Base-by-base conservation (phyloP, 139 green algal species). In the Nannochloris sp. region DNA sequence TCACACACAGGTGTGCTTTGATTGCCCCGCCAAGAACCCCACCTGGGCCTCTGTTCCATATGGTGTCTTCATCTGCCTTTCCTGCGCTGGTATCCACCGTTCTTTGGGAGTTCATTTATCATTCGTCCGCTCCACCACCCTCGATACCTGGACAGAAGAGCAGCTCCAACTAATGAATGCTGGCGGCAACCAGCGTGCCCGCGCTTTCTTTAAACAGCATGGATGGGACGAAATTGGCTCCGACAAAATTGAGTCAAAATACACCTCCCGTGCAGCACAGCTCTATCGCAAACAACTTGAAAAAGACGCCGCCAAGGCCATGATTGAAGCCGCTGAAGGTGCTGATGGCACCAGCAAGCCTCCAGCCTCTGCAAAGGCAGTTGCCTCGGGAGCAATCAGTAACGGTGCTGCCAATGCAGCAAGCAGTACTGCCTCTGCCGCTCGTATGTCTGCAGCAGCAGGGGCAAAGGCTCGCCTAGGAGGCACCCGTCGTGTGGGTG, bases 141-240 rank as follows among this genome's bases (percentile, higher is more conserved):
- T 98, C 38, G 92, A 98, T 80, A 83, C 83, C 0, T 99, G 94
- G 94, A 92, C 81, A 0, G 75, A 88, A 19, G 92, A 97, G 2
- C 93, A 99, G 77, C 79, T 99, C n/a, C 82, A 89, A 81, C 71
- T 96, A 32, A 90, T 93, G 81, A 79, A 81, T 2, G 79, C 88
- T 25, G 89, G 88, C 5, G 94, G 94, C 39, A 99, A 99, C 70
- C 71, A 81, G 33, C 72, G 87, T 0, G 94, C 86, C 0, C 75
- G 89, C 14, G 80, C 82, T 31, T 99, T 96, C 71, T 99, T 99
- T 83, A 96, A 95, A 74, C 89, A 99, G 78, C 93, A 99, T 76
- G 94, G 94, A 2, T 98, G 91, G 89, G 82, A 87, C n/a, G 67
- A 68, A 61, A 35, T 71, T 83, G 88, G 58, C 24, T 78, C 84